Evolutionary conservation across 2,329 filamentous ascomycete species (phyloP).

Genomic region (Penicillium sp.): DNA sequence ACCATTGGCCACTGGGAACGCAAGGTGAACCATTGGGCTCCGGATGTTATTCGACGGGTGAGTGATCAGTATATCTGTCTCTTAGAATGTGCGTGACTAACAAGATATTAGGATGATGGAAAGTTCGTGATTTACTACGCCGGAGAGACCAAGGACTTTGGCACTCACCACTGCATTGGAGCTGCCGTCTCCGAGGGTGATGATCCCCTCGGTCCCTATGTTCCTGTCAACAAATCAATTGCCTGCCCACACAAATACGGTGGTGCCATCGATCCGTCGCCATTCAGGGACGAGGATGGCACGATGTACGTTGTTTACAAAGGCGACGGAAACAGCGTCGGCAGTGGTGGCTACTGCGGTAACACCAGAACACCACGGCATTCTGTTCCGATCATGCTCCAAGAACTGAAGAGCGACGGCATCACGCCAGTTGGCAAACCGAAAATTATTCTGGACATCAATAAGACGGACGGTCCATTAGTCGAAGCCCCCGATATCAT

Average conservation of each 20-base stretch:
- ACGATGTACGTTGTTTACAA: constrained; percentile 60
- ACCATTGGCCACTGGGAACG: constrained; percentile 50
- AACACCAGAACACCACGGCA: constrained; percentile 37
- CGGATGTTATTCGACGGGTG: constrained; percentile 52
- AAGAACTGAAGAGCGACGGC: constrained; percentile 43
- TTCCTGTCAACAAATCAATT: constrained; percentile 44
- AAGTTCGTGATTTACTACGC: constrained; percentile 58
- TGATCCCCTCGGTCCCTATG: constrained; percentile 44
- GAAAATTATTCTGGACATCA: constrained; percentile 56
- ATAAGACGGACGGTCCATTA: constrained; percentile 57
- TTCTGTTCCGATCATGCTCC: constrained; percentile 37
- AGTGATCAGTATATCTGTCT: constrained; percentile 1
- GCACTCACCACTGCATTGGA: constrained; percentile 54
- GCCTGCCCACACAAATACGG: constrained; percentile 51
- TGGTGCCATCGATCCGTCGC: constrained; percentile 59
- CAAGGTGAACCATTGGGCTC: constrained; percentile 55
- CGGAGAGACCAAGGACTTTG: constrained; percentile 41
- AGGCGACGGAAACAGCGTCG: constrained; percentile 57
- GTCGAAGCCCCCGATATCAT: constrained; percentile 56
- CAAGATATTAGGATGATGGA: constrained; percentile 33
- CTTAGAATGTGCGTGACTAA: not conserved
- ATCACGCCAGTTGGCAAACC: constrained; percentile 49
- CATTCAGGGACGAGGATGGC: constrained; percentile 53
- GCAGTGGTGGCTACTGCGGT: constrained; percentile 42
- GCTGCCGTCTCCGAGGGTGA: constrained; percentile 43